phyloP scores from a whole-genome alignment of 2,329 filamentous ascomycete genomes.

The Delphinella strobiligena region DNA sequence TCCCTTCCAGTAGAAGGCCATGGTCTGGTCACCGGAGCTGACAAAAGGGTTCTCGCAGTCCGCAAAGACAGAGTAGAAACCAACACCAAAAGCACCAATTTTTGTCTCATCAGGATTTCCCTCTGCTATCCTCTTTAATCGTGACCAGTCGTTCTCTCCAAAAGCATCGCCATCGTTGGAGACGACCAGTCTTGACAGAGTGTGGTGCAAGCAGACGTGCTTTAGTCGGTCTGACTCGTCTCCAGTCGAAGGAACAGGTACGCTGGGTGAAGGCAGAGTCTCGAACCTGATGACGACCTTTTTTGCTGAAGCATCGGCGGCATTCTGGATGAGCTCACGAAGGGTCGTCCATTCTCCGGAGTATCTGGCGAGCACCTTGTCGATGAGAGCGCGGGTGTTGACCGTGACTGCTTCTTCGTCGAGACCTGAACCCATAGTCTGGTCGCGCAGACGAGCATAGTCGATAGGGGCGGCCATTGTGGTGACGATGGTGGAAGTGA shows the following conservation, averaged over 20 bases:
- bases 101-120: slow-evolving; percentile 98
- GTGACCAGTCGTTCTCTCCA: slow-evolving; percentile 79
- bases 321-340: slow-evolving; percentile 93
- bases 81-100: slow-evolving; percentile 95
- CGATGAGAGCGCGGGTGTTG: slow-evolving; percentile 90
- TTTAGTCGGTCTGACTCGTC: slow-evolving; percentile 63
- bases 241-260: slow-evolving; percentile 55
- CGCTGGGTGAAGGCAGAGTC: slow-evolving; percentile 67
- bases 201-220: slow-evolving; percentile 75
- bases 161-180: slow-evolving; percentile 88
- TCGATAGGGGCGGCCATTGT: slow-evolving; percentile 30
- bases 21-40: slow-evolving; percentile 79
- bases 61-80: slow-evolving; percentile 96
- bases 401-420: slow-evolving; percentile 97
- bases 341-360: slow-evolving; percentile 85
- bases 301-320: slow-evolving; percentile 87
- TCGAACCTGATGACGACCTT: slow-evolving; percentile 88
- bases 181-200: slow-evolving; percentile 74
- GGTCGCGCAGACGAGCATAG: slow-evolving; percentile 62
- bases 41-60: slow-evolving; percentile 98
- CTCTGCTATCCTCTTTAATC: slow-evolving; percentile 94
- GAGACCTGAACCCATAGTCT: slow-evolving; percentile 72
- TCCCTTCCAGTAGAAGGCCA: slow-evolving; percentile 99
- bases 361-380: slow-evolving; percentile 93
- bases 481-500: background rate